Base-by-base conservation (phyloP, 2,329 filamentous ascomycete species). In the Xylariales sp. region DNA sequence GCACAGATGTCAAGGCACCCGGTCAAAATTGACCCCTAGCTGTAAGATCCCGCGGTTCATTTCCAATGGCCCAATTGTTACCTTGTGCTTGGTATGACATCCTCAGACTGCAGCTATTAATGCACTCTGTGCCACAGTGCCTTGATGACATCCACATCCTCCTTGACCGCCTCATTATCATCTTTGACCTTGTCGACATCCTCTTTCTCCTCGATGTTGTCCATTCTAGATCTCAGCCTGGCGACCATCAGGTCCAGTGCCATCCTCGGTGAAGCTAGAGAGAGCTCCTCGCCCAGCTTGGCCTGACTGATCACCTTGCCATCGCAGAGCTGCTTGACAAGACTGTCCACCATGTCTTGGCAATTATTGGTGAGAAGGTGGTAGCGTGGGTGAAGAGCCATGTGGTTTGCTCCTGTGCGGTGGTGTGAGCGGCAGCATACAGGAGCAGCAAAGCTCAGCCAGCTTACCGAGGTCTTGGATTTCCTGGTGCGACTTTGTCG, bases 361-460 rank as follows among this genome's bases (percentile, higher is more conserved):
- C 58, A 61, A 43, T 60, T 62, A 39, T 52, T 59, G 20, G 51
- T 50, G 6, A 60, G 45, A 8, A 60, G 47, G 16, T 58, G 52
- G 32, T 62, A 61, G 19, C 53, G 52, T 10, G 58, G 59, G 28
- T 61, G 50, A n/a, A 53, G 39, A 5, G 49, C 35, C 46, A 59
- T 55, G 37, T 56, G 55, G 7, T 47, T 44, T 7, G 40, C 40
- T n/a, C 54, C 55, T 59, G 38, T 3, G 27, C 15, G n/a, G 21
- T n/a, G 2, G 6, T n/a, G 31, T 20, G 24, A 31, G 3, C 20
- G n/a, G n/a, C n/a, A n/a, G n/a, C n/a, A n/a, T n/a, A n/a, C n/a
- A n/a, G n/a, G n/a, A n/a, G n/a, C n/a, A n/a, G n/a, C n/a, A n/a
- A n/a, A n/a, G n/a, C n/a, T n/a, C n/a, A n/a, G n/a, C n/a, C n/a